Evolutionary conservation across 2,329 filamentous ascomycete genomes (phyloP).

Genomic region (Fusarium sp.): DNA sequence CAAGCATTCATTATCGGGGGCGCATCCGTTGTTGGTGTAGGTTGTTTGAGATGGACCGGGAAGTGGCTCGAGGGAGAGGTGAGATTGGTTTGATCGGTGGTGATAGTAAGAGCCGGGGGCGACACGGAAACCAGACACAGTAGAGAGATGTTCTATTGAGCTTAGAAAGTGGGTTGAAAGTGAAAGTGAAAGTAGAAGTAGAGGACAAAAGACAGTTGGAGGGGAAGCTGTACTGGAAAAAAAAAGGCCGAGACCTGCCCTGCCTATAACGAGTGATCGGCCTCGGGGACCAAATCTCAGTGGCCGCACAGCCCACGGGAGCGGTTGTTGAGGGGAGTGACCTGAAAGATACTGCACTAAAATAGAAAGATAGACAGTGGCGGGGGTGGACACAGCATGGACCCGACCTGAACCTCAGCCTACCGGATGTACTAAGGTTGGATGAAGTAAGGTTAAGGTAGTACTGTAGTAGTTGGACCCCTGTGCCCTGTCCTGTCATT

Average conservation of each 20-base stretch:
- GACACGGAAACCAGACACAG: neutral
- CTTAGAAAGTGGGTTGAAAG: neutral
- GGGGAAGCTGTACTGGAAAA: slow-evolving; percentile 34
- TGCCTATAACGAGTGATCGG: slow-evolving; percentile 15
- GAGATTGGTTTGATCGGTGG: slow-evolving; percentile 4
- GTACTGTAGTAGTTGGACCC: slow-evolving; percentile 14
- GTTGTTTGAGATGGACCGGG: slow-evolving; percentile 24
- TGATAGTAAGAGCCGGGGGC: slow-evolving; percentile 4
- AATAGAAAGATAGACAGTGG: slow-evolving; percentile 44
- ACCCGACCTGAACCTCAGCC: slow-evolving; percentile 8
- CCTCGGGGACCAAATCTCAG: slow-evolving; percentile 25
- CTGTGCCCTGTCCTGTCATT: slow-evolving; percentile 32
- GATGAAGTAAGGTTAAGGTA: slow-evolving; percentile 17
- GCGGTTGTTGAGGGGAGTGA: slow-evolving; percentile 34
- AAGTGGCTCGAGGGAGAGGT: slow-evolving; percentile 25
- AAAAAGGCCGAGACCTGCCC: slow-evolving; percentile 31
- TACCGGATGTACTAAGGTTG: slow-evolving; percentile 7
- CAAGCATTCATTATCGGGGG: slow-evolving; percentile 49
- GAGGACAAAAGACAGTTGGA: slow-evolving; percentile 23
- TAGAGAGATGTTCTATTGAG: neutral
- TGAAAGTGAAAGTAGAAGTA: slow-evolving; percentile 18
- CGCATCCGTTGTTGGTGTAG: slow-evolving; percentile 29
- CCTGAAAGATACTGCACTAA: slow-evolving; percentile 24
- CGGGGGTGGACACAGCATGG: slow-evolving; percentile 47
- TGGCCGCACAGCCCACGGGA: slow-evolving; percentile 31